phyloP scores from a whole-genome alignment of 1,139 yeast species.

The Geotrichum fermentans region DNA sequence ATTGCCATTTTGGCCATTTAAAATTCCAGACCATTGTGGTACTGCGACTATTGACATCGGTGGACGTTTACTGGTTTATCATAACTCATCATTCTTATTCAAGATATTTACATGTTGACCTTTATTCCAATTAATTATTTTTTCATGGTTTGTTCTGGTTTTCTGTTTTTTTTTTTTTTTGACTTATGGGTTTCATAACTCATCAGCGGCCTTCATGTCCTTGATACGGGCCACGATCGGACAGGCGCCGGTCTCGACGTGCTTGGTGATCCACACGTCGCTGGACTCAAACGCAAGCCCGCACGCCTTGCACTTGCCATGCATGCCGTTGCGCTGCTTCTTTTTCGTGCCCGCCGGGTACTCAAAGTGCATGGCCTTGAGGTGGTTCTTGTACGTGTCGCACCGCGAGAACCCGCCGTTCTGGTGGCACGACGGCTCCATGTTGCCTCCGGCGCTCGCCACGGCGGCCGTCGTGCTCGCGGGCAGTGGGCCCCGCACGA shows the following conservation, averaged over 20 bases:
- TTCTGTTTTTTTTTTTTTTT: no score
- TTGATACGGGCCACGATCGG: conserved; percentile 43
- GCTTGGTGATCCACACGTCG: conserved; percentile 72
- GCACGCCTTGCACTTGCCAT: conserved; percentile 77
- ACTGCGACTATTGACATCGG: no score
- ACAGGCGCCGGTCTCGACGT: conserved; percentile 50
- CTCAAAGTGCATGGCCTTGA: conserved; percentile 83
- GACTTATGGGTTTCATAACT: no score
- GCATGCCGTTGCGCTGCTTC: conserved; percentile 61
- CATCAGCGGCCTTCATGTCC: neutral
- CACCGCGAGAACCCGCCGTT: conserved; percentile 83
- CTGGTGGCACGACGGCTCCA: conserved; percentile 52
- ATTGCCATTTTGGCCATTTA: no score
- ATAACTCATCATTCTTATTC: no score
- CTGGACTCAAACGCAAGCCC: conserved; percentile 59
- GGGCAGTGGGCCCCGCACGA: conserved; percentile 11
- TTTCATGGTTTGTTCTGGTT: no score
- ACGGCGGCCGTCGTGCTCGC: conserved; percentile 18
- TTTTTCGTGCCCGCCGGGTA: conserved; percentile 86
- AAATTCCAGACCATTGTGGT: no score
- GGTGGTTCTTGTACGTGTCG: conserved; percentile 86
- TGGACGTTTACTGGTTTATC: no score
- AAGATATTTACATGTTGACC: no score
- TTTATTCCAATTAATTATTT: no score
- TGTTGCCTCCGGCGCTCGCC: conserved; percentile 40